Base-by-base conservation (phyloP, 2,329 filamentous ascomycete genomes). In the Penicillium sp. region DNA sequence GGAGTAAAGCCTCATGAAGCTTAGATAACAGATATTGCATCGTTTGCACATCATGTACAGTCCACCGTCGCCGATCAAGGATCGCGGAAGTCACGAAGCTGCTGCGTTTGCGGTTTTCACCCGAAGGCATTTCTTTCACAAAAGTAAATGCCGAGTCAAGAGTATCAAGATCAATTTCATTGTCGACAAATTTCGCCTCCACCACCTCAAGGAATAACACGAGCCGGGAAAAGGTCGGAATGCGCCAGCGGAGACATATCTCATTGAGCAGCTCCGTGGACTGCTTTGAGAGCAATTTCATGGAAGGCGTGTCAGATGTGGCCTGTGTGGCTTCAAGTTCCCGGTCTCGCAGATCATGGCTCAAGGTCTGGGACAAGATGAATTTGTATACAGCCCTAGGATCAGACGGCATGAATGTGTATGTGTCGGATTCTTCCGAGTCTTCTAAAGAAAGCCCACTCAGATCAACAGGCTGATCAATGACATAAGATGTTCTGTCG, bases 321-420 rank as follows among this genome's bases (percentile, higher is more conserved):
- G 76, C 75, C 57, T 78, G 77, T 9, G 75, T 74, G 23, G 78
- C 74, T 57, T 83, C 76, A 32, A 81, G 70, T 29, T 81, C 78
- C 14, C 78, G 73, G 61, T 85, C 81, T 49, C 78, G 77, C 34
- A 87, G 65, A 64, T 88, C 85, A 66, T 84, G 78, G 13, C 75
- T 78, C 39, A 96, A 80, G 30, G 90, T 88, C 69, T 91, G 87
- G 63, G 88, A 85, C 48, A 96, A 76, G 57, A 97, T 87, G 51
- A 87, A 86, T 68, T 90, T 89, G 75, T 96, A 96, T 69, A 89
- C 92, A 8, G 85, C 82, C 64, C 92, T 84, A 29, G 93, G 84
- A 61, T 97, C 90, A 32, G 88, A 79, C 30, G 94, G 94, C 55
- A 96, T 95, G 69, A 93, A 99, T 0, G 89, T 94, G 70, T 93